Percentiles rank a stretch among this genome's conserved stretches.
Evolutionary conservation across 1,284 basidiomycete genomes (phyloP).

Genomic region (Cutaneotrichosporon cavernicola): DNA sequence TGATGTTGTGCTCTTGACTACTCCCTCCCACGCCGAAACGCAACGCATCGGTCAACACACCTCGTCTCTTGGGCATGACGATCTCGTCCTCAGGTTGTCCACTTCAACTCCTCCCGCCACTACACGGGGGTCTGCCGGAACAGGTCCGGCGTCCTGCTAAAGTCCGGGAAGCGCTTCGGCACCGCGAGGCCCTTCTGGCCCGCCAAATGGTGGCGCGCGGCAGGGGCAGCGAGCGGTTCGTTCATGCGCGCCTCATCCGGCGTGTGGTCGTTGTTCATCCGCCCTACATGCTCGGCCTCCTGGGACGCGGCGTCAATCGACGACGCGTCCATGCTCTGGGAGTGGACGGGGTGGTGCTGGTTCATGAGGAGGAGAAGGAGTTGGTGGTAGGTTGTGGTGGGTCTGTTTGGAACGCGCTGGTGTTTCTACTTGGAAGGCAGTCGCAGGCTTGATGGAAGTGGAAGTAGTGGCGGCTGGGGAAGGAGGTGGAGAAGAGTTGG

Average conservation of each 20-base stretch:
- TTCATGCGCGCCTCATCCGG: neutral
- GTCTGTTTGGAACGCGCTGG: too few species aligned
- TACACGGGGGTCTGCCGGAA: neutral
- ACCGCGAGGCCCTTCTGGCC: neutral
- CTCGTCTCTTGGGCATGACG: neutral
- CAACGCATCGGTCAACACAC: neutral
- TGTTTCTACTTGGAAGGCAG: too few species aligned
- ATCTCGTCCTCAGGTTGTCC: too few species aligned
- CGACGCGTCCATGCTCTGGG: neutral
- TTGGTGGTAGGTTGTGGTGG: neutral
- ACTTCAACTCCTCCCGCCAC: neutral
- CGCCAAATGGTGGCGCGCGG: neutral
- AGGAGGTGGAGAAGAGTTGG: neutral
- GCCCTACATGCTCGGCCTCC: neutral
- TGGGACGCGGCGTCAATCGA: neutral
- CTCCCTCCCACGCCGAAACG: too few species aligned
- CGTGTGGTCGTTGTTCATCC: constrained; percentile 1
- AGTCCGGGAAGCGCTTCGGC: neutral
- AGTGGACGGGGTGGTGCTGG: neutral
- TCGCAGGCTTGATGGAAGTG: neutral
- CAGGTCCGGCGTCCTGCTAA: constrained; percentile 7
- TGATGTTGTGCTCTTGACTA: neutral
- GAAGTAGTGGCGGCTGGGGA: neutral
- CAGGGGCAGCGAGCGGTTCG: neutral
- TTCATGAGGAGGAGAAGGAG: neutral